phyloP scores from a whole-genome alignment of 148 eudicot genomes.

The Dianthus caryophyllus region DNA sequence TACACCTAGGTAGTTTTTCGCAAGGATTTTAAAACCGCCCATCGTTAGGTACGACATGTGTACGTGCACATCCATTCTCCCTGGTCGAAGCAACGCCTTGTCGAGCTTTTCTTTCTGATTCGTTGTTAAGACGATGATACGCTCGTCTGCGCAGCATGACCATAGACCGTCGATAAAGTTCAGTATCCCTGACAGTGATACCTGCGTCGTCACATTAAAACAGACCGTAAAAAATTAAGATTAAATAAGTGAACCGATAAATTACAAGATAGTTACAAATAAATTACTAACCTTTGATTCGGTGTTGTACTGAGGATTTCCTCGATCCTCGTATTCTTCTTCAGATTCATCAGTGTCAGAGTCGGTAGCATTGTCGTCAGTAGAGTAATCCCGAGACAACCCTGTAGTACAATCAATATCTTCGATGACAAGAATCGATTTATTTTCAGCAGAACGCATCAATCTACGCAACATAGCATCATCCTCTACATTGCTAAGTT shows the following conservation, averaged over 20 bases:
- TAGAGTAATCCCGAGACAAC: slow-evolving; percentile 4
- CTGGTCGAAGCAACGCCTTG: slow-evolving; percentile 52
- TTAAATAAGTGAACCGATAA: no score
- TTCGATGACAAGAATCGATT: slow-evolving; percentile 40
- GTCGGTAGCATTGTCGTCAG: background rate
- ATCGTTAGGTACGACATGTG: slow-evolving; percentile 64
- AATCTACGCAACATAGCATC: slow-evolving; percentile 25
- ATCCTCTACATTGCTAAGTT: slow-evolving; percentile 21
- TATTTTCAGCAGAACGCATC: slow-evolving; percentile 21
- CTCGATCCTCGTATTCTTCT: no score
- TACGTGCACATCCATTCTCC: slow-evolving; percentile 66
- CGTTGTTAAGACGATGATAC: slow-evolving; percentile 55
- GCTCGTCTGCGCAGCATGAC: slow-evolving; percentile 69
- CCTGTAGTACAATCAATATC: slow-evolving; percentile 42
- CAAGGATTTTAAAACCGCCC: slow-evolving; percentile 36
- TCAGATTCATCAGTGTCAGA: background rate
- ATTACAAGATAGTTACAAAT: no score
- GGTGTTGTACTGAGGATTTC: background rate
- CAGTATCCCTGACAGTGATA: slow-evolving; percentile 58
- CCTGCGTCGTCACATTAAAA: slow-evolving; percentile 20
- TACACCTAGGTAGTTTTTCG: slow-evolving; percentile 37
- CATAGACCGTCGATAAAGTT: slow-evolving; percentile 63
- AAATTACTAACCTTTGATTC: background rate
- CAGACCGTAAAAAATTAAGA: no score
- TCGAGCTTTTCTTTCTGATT: slow-evolving; percentile 53